Evolutionary conservation across 75 land plant genomes (phyloP).

Genomic region (Ceratopteris richardii): DNA sequence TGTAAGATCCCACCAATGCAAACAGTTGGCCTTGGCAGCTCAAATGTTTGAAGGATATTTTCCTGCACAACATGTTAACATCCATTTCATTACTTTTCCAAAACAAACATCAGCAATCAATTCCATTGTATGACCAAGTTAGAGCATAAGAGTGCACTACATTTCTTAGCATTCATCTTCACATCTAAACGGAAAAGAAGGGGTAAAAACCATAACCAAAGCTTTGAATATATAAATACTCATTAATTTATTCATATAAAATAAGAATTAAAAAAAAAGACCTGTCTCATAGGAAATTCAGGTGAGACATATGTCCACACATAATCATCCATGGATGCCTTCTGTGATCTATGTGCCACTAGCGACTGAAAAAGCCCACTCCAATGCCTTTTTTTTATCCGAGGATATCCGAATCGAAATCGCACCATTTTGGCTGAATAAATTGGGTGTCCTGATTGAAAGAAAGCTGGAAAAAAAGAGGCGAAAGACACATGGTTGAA

Average conservation of each 20-base stretch:
- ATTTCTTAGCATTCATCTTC: not conserved
- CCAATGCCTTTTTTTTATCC: not conserved
- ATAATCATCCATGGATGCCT: slow-evolving; percentile 27
- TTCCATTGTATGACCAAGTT: not conserved
- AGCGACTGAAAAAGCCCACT: not conserved
- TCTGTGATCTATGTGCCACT: slow-evolving; percentile 1
- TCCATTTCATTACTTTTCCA: not conserved
- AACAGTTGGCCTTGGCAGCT: slow-evolving; percentile 68
- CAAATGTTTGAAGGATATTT: slow-evolving; percentile 57
- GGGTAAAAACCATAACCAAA: not conserved
- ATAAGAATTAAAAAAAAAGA: slow-evolving; percentile 7
- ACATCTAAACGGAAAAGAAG: too few species aligned
- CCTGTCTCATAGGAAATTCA: slow-evolving; percentile 80
- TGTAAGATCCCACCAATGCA: slow-evolving; percentile 81
- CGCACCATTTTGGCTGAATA: slow-evolving; percentile 78
- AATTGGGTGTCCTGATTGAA: slow-evolving; percentile 62
- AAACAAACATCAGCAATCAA: not conserved
- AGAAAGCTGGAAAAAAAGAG: slow-evolving; percentile 47
- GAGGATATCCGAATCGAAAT: slow-evolving; percentile 51
- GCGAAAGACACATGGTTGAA: not conserved
- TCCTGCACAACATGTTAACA: slow-evolving; percentile 28
- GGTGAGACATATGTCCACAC: slow-evolving; percentile 83
- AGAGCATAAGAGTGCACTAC: not conserved
- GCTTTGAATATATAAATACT: too few species aligned
- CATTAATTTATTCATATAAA: too few species aligned